Base-by-base conservation (phyloP, 441 rosid species). In the Iberis amara region DNA sequence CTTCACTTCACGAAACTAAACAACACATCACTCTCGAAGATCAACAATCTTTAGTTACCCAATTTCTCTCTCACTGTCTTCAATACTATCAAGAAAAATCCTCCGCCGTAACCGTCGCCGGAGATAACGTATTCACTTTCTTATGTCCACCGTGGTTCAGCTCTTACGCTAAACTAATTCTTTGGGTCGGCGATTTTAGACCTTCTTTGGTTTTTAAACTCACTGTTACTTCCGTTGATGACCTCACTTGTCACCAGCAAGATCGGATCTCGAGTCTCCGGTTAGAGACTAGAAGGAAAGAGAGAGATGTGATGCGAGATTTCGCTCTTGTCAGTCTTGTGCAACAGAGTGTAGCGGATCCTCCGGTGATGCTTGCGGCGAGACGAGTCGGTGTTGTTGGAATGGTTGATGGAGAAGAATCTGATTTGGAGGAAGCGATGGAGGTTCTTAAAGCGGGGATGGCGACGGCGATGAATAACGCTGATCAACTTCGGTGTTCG, bases 311-410 rank as follows among this genome's bases (percentile, higher is more conserved):
- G 66, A 50, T 62, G 35, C 59, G 77, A 47, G 64, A 54, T n/a
- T 70, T 64, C 78, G 81, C 83, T 12, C 59, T 39, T 13, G 40
- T 82, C n/a, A n/a, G n/a, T n/a, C n/a, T n/a, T n/a, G n/a, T n/a
- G 60, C 87, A 85, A 40, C 85, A 82, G 66, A 76, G 79, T 54
- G 69, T 76, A 55, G 82, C 81, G 35, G 57, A 73, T 30, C 75
- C 69, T 5, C 73, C 70, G 13, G 57, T 76, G 55, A 33, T 47
- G 66, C 49, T 32, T 6, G 58, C 71, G 61, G 66, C 59, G 13
- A 58, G 77, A 60, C 39, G 63, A 0, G 41, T 40, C 0, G 70
- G 66, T 8, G 56, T 8, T 18, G 40, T 14, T 52, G 64, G 65
- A 9, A 23, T 65, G 64, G 55, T 72, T n/a, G 76, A 80, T 2